These are phyloP conservation scores for Hawksworthiomyces lignivorus DNA, from an alignment of 2,329 filamentous ascomycete species.

Conservation along the genomic window DNA sequence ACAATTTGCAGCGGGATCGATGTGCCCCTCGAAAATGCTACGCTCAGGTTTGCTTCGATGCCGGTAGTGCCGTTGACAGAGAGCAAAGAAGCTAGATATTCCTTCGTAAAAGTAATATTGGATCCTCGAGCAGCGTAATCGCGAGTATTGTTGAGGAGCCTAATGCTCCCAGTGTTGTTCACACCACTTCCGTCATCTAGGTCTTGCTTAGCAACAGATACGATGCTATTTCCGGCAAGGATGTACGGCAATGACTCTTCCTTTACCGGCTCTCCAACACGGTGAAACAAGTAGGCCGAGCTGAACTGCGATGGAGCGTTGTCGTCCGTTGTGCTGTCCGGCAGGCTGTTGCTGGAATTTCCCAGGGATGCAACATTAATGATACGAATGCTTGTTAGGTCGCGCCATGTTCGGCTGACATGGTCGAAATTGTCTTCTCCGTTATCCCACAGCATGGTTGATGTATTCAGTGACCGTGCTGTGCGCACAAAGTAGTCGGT, in stretches of 20 bases:
- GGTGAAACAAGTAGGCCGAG: constrained; percentile 49
- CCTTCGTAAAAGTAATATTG: constrained; percentile 37
- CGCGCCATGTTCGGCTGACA: constrained; percentile 39
- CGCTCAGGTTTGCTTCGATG: constrained; percentile 40
- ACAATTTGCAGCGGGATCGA: constrained; percentile 39
- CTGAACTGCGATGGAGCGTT: constrained; percentile 36
- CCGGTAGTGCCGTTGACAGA: constrained; percentile 33
- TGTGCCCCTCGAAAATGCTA: constrained; percentile 45
- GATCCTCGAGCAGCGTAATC: constrained; percentile 41
- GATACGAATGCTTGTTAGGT: constrained; percentile 40
- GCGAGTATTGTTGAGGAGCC: constrained; percentile 11
- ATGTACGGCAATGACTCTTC: constrained; percentile 39
- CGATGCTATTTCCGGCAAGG: constrained; percentile 47
- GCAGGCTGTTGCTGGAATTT: constrained; percentile 37
- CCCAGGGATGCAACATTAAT: constrained; percentile 32
- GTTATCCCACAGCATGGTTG: constrained; percentile 52
- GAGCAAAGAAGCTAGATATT: constrained; percentile 39
- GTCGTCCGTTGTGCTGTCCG: constrained; percentile 43
- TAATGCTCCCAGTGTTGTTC: background rate
- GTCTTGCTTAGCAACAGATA: constrained; percentile 21
- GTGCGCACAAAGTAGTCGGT: constrained; percentile 45
- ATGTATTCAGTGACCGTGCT: constrained; percentile 40
- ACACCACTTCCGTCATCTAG: too few relatives aligned
- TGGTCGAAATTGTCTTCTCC: constrained; percentile 48
- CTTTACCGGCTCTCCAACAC: constrained; percentile 33